These are phyloP conservation scores for Fragaria iinumae DNA, from an alignment of 306 rosid species.

Conservation along the genomic window DNA sequence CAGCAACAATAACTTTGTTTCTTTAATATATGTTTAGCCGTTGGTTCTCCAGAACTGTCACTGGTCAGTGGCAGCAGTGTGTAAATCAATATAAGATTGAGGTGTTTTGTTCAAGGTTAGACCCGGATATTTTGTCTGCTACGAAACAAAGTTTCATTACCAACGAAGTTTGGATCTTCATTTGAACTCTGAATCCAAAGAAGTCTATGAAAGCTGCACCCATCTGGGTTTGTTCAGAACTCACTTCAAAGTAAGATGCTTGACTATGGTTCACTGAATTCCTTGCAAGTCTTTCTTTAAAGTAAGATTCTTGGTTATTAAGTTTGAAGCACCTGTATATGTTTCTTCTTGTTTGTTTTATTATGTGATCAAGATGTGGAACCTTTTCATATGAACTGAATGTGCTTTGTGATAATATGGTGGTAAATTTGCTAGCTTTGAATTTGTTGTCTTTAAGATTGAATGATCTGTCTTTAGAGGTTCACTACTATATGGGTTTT, in stretches of 20 bases:
- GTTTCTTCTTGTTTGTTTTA: slow-evolving; percentile 16
- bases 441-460: slow-evolving; percentile 11
- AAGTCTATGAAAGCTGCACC: background rate
- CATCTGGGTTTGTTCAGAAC: background rate
- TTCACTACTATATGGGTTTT: slow-evolving; percentile 11
- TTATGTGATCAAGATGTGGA: background rate
- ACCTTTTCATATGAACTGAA: slow-evolving; percentile 5
- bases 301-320: slow-evolving; percentile 23
- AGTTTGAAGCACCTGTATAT: slow-evolving; percentile 4
- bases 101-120: slow-evolving; percentile 17
- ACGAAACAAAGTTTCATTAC: slow-evolving; percentile 16
- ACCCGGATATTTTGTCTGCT: background rate
- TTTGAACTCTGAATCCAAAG: slow-evolving; percentile 14
- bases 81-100: slow-evolving; percentile 23
- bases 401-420: slow-evolving; percentile 6
- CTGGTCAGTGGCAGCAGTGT: slow-evolving; percentile 11
- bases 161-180: slow-evolving; percentile 21
- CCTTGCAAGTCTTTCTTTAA: slow-evolving; percentile 18
- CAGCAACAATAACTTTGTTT: background rate
- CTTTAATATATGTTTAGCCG: background rate
- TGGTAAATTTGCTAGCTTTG: slow-evolving; percentile 18
- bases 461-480: background rate
- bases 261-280: slow-evolving; percentile 8
- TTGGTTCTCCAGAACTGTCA: background rate
- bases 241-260: background rate